These are phyloP conservation scores for Penicillium crustosum DNA, from an alignment of 2,329 filamentous ascomycete species.

Conservation along the genomic window DNA sequence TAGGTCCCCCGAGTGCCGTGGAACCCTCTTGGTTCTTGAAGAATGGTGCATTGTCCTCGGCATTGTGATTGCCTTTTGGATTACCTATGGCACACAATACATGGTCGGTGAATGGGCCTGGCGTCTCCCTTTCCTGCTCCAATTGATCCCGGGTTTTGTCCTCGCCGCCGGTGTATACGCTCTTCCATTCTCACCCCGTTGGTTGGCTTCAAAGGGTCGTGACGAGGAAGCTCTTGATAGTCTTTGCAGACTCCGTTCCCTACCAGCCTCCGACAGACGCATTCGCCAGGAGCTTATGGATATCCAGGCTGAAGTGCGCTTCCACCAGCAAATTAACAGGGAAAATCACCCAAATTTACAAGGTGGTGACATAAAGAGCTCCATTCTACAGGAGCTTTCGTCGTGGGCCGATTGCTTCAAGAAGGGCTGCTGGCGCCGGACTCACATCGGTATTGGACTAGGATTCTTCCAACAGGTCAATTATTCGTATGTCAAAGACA, in stretches of 20 bases:
- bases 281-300: slow-evolving; percentile 54
- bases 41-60: slow-evolving; percentile 45
- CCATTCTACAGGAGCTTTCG: slow-evolving; percentile 50
- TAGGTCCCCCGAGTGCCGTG: slow-evolving; percentile 50
- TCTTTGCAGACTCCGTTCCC: slow-evolving; percentile 51
- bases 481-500: not conserved
- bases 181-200: slow-evolving; percentile 58
- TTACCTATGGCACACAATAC: slow-evolving; percentile 45
- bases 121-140: slow-evolving; percentile 50
- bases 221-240: slow-evolving; percentile 51
- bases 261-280: slow-evolving; percentile 51
- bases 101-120: slow-evolving; percentile 50
- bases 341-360: slow-evolving; percentile 43
- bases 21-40: slow-evolving; percentile 46
- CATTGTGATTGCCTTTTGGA: slow-evolving; percentile 46
- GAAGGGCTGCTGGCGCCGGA: slow-evolving; percentile 51
- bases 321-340: slow-evolving; percentile 49
- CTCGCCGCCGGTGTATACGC: slow-evolving; percentile 42
- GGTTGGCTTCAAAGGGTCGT: slow-evolving; percentile 50
- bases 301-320: slow-evolving; percentile 54
- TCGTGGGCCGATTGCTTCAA: slow-evolving; percentile 54
- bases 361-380: slow-evolving; percentile 32
- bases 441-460: slow-evolving; percentile 52
- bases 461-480: slow-evolving; percentile 59
- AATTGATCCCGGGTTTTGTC: slow-evolving; percentile 45